These are phyloP conservation scores for Halophytophthora polymorphica DNA, from an alignment of 352 stramenopile species.

Conservation along the genomic window DNA sequence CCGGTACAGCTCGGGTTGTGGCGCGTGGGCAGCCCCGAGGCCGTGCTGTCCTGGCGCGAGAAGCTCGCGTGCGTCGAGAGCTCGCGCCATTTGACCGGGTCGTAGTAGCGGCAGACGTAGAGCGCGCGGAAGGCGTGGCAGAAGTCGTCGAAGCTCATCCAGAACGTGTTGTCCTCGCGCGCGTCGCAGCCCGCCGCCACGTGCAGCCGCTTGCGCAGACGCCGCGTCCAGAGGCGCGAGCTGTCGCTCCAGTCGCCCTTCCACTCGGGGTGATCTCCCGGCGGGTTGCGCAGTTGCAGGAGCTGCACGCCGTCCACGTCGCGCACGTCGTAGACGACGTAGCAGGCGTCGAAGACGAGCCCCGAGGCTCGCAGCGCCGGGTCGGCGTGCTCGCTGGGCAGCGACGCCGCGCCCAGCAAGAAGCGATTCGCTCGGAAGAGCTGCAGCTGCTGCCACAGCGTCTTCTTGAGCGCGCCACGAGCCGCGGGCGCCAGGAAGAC, in stretches of 20 bases:
- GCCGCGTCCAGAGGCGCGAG: constrained; percentile 89
- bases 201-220: constrained; percentile 77
- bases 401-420: constrained; percentile 87
- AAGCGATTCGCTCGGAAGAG: constrained; percentile 86
- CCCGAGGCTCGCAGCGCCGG: constrained; percentile 87
- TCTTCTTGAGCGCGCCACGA: constrained; percentile 83
- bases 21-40: constrained; percentile 76
- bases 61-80: constrained; percentile 50
- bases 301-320: constrained; percentile 85
- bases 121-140: constrained; percentile 87
- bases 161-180: constrained; percentile 91
- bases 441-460: constrained; percentile 89
- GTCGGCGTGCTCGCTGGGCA: constrained; percentile 81
- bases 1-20: constrained; percentile 74
- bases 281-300: constrained; percentile 89
- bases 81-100: constrained; percentile 78
- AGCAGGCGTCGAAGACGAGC: constrained; percentile 89
- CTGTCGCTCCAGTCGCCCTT: constrained; percentile 92
- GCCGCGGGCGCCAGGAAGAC: constrained; percentile 83
- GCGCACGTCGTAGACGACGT: constrained; percentile 90
- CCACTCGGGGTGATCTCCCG: constrained; percentile 91
- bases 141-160: constrained; percentile 95
- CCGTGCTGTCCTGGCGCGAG: constrained; percentile 47
- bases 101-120: constrained; percentile 92
- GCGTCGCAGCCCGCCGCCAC: constrained; percentile 66